Conservation (phyloP, 805 yeast species). For the Wickerhamomyces strasburgensis region DNA sequence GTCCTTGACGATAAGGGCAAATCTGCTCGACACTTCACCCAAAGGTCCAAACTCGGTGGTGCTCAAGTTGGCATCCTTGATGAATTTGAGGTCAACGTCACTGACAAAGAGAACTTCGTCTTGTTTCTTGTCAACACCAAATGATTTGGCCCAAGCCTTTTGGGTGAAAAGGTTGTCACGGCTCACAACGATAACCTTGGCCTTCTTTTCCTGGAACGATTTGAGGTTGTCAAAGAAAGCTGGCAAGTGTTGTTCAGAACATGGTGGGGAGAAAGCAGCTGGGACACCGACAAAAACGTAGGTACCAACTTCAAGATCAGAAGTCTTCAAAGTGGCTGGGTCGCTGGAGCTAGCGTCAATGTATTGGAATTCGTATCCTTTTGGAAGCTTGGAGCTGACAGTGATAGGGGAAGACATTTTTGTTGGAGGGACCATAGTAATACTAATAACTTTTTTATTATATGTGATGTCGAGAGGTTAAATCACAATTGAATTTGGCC, state of each 20-base stretch:
- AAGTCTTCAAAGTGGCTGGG: constrained; percentile 25
- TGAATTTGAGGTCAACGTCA: constrained; percentile 56
- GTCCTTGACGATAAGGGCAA: constrained; percentile 60
- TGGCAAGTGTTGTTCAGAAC: constrained; percentile 66
- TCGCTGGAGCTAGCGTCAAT: constrained; percentile 23
- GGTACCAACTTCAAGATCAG: constrained; percentile 24
- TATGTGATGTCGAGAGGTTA: too few species aligned
- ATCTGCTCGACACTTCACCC: constrained; percentile 46
- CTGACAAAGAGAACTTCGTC: constrained; percentile 48
- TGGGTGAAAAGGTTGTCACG: constrained; percentile 69
- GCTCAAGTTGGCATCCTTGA: constrained; percentile 44
- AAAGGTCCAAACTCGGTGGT: constrained; percentile 50
- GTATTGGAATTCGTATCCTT: constrained; percentile 27
- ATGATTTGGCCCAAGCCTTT: constrained; percentile 52
- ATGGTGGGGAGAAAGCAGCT: constrained; percentile 84
- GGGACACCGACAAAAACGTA: constrained; percentile 67
- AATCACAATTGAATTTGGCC: too few species aligned
- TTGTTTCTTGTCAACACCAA: constrained; percentile 28
- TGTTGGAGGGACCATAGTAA: too few species aligned
- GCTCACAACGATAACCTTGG: constrained; percentile 54
- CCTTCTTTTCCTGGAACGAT: constrained; percentile 49
- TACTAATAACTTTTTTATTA: too few species aligned
- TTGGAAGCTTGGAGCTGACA: constrained; percentile 8
- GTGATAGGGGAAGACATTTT: too few species aligned
- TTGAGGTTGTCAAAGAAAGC: constrained; percentile 36